Conservation (phyloP, 495 filamentous ascomycete genomes). For the Hypoxylon fuscum region DNA sequence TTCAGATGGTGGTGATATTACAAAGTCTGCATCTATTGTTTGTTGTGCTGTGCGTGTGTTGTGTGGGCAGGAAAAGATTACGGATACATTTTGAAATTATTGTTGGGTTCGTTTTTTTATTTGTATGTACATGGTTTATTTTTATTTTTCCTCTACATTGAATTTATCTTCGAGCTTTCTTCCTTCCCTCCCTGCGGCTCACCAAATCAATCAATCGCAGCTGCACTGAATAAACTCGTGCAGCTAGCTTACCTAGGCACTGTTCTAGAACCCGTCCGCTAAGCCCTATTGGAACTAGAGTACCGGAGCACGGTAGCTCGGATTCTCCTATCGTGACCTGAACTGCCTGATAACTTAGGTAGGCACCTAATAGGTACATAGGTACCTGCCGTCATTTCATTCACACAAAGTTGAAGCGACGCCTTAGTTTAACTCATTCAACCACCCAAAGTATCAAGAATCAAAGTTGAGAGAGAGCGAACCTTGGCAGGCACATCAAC, state of each 20-base stretch:
- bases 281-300: slow-evolving; percentile 20
- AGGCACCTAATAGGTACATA: not conserved
- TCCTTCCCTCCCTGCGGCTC: slow-evolving; percentile 24
- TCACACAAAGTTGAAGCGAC: too few relatives aligned
- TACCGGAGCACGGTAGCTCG: slow-evolving; percentile 16
- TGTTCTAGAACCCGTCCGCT: slow-evolving; percentile 16
- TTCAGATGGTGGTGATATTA: slow-evolving; percentile 20
- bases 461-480: not conserved
- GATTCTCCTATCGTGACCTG: slow-evolving; percentile 25
- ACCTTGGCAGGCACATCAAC: too few relatives aligned
- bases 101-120: slow-evolving; percentile 13
- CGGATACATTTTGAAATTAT: slow-evolving; percentile 15
- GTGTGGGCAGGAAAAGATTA: slow-evolving; percentile 8
- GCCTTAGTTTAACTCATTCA: not conserved
- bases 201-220: slow-evolving; percentile 31
- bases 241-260: slow-evolving; percentile 4
- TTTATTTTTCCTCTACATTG: slow-evolving; percentile 19
- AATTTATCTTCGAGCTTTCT: slow-evolving; percentile 33
- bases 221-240: slow-evolving; percentile 23
- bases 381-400: too few relatives aligned
- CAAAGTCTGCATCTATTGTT: slow-evolving; percentile 13
- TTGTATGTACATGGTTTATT: slow-evolving; percentile 7
- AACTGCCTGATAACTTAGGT: not conserved
- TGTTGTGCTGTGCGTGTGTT: slow-evolving; percentile 9
- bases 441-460: not conserved